These are phyloP conservation scores for Polygonum aviculare DNA, from an alignment of 148 eudicot species.

Conservation along the genomic window DNA sequence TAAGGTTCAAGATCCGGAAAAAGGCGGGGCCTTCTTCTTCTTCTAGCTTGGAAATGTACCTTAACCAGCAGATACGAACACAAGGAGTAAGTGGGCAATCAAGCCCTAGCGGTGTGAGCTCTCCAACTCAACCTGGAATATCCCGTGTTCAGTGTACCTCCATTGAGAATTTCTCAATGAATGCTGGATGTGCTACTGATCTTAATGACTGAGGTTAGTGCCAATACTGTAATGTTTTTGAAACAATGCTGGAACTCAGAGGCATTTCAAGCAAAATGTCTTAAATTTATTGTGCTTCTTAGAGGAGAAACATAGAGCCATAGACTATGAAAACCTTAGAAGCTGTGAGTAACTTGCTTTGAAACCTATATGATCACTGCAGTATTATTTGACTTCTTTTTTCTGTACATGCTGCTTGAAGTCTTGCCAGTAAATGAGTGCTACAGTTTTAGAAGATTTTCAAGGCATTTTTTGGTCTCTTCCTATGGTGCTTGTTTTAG, in stretches of 20 bases:
- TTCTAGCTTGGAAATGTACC: slow-evolving; percentile 55
- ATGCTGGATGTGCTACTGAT: slow-evolving; percentile 35
- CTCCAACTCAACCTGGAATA: slow-evolving; percentile 44
- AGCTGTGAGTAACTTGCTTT: background rate
- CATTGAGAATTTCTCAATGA: slow-evolving; percentile 31
- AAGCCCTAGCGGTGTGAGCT: slow-evolving; percentile 33
- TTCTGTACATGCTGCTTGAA: background rate
- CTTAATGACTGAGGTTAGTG: slow-evolving; percentile 47
- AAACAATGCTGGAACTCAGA: background rate
- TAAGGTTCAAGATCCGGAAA: slow-evolving; percentile 85
- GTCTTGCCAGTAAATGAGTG: background rate
- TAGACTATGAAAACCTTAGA: background rate
- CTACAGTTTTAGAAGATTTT: background rate
- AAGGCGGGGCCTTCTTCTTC: slow-evolving; percentile 37
- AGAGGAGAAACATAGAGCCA: background rate
- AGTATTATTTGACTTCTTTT: background rate
- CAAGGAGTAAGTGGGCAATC: slow-evolving; percentile 32
- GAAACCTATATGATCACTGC: background rate
- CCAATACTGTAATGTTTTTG: background rate
- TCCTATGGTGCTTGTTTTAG: background rate
- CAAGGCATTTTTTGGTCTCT: background rate
- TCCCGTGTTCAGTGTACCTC: slow-evolving; percentile 38
- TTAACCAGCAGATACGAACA: slow-evolving; percentile 44
- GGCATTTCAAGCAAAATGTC: background rate
- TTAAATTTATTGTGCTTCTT: background rate